Evolutionary conservation across 1,284 basidiomycete species (phyloP).

Genomic region (Fomes fomentarius): DNA sequence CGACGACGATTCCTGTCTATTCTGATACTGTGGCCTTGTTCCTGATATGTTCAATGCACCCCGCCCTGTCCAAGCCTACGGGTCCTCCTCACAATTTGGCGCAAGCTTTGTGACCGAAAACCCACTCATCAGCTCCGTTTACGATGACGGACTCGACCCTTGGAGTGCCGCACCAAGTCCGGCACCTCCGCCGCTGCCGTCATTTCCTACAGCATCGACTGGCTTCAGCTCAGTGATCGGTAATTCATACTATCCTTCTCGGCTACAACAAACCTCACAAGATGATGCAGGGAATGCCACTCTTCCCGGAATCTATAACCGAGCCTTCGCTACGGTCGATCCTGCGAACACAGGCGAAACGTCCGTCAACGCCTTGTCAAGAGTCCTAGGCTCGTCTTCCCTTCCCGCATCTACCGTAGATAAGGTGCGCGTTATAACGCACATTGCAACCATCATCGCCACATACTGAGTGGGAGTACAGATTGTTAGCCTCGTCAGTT

Average conservation of each 20-base stretch:
- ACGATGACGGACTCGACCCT: constrained; percentile 81
- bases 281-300: constrained; percentile 65
- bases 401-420: constrained; percentile 84
- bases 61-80: constrained; percentile 68
- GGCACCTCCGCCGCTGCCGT: constrained; percentile 58
- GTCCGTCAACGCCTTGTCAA: constrained; percentile 80
- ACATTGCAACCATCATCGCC: neutral
- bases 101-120: constrained; percentile 77
- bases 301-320: constrained; percentile 78
- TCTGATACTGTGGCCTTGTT: neutral
- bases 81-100: constrained; percentile 58
- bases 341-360: constrained; percentile 68
- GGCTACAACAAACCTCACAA: neutral
- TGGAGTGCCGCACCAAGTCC: constrained; percentile 86
- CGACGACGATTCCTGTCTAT: neutral
- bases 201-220: constrained; percentile 44
- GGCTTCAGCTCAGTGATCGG: constrained; percentile 74
- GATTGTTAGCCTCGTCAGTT: constrained; percentile 86
- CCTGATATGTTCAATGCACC: constrained; percentile 73
- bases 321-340: constrained; percentile 75
- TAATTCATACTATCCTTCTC: constrained; percentile 29
- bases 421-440: constrained; percentile 51
- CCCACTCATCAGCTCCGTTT: constrained; percentile 74
- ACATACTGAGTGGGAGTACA: constrained; percentile 31
- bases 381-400: constrained; percentile 74